Percentiles rank a stretch among this genome's conserved stretches.
Evolutionary conservation across 805 yeast species (phyloP).

Genomic region (Yarrowia sp.): DNA sequence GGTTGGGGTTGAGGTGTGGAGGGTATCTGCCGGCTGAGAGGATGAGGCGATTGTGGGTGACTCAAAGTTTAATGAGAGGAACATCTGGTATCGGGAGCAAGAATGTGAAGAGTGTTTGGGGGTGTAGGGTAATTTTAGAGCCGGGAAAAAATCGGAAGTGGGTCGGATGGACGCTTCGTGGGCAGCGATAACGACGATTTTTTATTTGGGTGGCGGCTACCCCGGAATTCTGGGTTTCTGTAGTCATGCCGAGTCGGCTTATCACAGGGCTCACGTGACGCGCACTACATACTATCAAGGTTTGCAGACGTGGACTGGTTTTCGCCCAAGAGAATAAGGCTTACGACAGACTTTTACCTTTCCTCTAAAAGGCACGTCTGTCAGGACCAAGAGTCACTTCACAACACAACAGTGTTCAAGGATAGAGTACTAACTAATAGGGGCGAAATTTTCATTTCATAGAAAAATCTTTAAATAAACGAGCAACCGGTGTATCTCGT

Average conservation of each 20-base stretch:
- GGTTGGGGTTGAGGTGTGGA: not conserved
- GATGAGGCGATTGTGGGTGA: conserved; percentile 21
- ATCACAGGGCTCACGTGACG: conserved; percentile 17
- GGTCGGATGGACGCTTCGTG: not conserved
- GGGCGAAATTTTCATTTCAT: not conserved
- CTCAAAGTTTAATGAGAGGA: not conserved
- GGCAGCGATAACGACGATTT: not conserved
- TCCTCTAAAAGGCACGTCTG: not conserved
- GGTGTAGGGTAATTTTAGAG: not conserved
- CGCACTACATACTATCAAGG: conserved; percentile 22
- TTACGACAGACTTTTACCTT: not conserved
- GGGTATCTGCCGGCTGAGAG: not conserved
- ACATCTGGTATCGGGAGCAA: conserved; percentile 13
- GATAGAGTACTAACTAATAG: conserved; percentile 1
- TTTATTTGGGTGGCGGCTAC: not conserved
- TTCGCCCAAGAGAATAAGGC: not conserved
- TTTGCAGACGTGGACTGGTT: conserved; percentile 14
- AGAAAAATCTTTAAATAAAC: not conserved
- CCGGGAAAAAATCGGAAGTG: not conserved
- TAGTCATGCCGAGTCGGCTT: conserved; percentile 26
- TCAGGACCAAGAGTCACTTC: not conserved
- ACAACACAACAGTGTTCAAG: not conserved
- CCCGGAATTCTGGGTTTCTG: not conserved
- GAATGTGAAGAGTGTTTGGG: conserved; percentile 7
- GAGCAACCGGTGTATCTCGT: too few relatives aligned